These are phyloP conservation scores for thale cress (Arabidopsis thaliana) DNA, from an alignment of 345 rosid genomes.

Conservation along the genomic window TAIR10.1 NC_003071.7:16918501-16919000, in stretches of 20 bases:
- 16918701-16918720: background rate
- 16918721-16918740: background rate
- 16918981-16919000: background rate
- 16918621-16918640: slow-evolving; percentile 97
- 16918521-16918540: background rate
- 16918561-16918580: background rate
- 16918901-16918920: background rate
- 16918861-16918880: slow-evolving; percentile 64
- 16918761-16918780: background rate
- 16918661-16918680: slow-evolving; percentile 97
- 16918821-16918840: slow-evolving; percentile 92
- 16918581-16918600: slow-evolving; percentile 72
- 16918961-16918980: background rate
- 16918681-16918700: slow-evolving; percentile 54
- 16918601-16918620: slow-evolving; percentile 96
- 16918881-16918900: background rate
- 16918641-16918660: slow-evolving; percentile 93
- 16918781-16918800: slow-evolving; percentile 83
- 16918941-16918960: background rate
- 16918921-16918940: background rate
- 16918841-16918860: slow-evolving; percentile 93
- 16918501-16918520: background rate
- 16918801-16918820: slow-evolving; percentile 93
- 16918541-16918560: slow-evolving; percentile 2
- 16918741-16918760: background rate